Conservation (phyloP, 805 yeast species). For the Wickerhamiella shivajii region DNA sequence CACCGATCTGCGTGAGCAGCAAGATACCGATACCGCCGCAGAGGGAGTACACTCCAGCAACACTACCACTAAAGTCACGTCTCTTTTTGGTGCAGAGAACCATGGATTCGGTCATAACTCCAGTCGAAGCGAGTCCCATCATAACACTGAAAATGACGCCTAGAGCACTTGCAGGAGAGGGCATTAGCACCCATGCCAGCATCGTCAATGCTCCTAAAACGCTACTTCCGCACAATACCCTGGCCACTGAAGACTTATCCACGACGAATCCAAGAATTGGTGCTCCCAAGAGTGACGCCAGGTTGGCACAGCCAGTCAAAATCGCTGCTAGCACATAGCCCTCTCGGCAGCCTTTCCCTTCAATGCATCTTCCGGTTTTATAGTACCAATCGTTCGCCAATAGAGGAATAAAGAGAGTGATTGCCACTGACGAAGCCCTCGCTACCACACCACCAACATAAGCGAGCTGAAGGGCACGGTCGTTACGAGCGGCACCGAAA, state of each 20-base stretch:
- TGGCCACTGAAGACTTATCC: slow-evolving; percentile 31
- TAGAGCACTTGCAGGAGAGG: slow-evolving; percentile 26
- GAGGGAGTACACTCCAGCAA: slow-evolving; percentile 55
- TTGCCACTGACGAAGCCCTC: slow-evolving; percentile 44
- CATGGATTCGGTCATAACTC: slow-evolving; percentile 48
- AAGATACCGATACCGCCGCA: slow-evolving; percentile 57
- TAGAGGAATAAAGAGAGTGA: slow-evolving; percentile 48
- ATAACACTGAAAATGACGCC: slow-evolving; percentile 29
- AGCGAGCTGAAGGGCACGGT: slow-evolving; percentile 38
- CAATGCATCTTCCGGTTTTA: slow-evolving; percentile 35
- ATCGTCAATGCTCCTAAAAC: slow-evolving; percentile 15
- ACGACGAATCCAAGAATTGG: slow-evolving; percentile 50
- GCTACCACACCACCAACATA: slow-evolving; percentile 50
- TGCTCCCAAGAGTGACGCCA: slow-evolving; percentile 41
- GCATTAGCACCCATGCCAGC: slow-evolving; percentile 15
- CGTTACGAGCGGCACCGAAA: slow-evolving; percentile 31
- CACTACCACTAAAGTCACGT: slow-evolving; percentile 39
- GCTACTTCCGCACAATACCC: slow-evolving; percentile 22
- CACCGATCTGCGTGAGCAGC: slow-evolving; percentile 45
- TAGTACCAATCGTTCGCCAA: slow-evolving; percentile 43
- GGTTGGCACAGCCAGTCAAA: slow-evolving; percentile 51
- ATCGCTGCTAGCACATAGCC: slow-evolving; percentile 55
- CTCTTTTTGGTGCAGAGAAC: slow-evolving; percentile 38
- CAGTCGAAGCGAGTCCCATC: slow-evolving; percentile 49
- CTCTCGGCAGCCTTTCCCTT: slow-evolving; percentile 35